Conservation (phyloP, 805 yeast genomes). For the Debaryomyces maramus region DNA sequence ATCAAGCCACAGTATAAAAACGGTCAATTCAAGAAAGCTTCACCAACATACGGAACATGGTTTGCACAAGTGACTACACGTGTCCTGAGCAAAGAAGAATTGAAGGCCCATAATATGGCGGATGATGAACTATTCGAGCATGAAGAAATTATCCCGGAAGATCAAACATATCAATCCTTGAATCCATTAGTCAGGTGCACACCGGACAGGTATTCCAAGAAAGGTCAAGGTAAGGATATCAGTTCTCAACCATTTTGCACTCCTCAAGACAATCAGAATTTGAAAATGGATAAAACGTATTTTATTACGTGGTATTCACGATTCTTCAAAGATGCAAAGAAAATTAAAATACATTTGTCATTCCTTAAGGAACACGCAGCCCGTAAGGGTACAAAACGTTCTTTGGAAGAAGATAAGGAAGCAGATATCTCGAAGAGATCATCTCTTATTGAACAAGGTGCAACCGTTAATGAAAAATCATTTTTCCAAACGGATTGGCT, state of each 20-base stretch:
- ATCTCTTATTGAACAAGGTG: slow-evolving; percentile 39
- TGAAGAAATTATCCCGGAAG: slow-evolving; percentile 60
- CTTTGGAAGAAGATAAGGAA: slow-evolving; percentile 20
- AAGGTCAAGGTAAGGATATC: slow-evolving; percentile 57
- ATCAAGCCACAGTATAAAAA: slow-evolving; percentile 73
- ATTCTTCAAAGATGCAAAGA: slow-evolving; percentile 55
- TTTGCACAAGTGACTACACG: slow-evolving; percentile 69
- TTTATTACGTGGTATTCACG: slow-evolving; percentile 81
- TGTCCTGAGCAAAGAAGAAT: slow-evolving; percentile 56
- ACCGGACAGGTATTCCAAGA: slow-evolving; percentile 68
- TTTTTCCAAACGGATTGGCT: slow-evolving; percentile 78
- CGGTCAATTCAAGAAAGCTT: slow-evolving; percentile 63
- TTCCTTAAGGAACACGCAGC: slow-evolving; percentile 55
- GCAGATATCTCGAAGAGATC: slow-evolving; percentile 24
- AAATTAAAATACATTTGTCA: slow-evolving; percentile 67
- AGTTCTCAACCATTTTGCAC: slow-evolving; percentile 82
- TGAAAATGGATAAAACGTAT: slow-evolving; percentile 62
- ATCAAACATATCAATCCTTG: slow-evolving; percentile 65
- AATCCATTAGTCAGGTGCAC: slow-evolving; percentile 85
- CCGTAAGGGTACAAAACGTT: slow-evolving; percentile 59
- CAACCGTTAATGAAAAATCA: slow-evolving; percentile 34
- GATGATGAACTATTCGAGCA: slow-evolving; percentile 60
- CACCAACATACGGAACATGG: slow-evolving; percentile 74
- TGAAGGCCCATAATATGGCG: slow-evolving; percentile 73
- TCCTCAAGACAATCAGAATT: slow-evolving; percentile 61